Base-by-base conservation (phyloP, 2,329 filamentous ascomycete genomes). In the Akanthomyces dipterigenus region DNA sequence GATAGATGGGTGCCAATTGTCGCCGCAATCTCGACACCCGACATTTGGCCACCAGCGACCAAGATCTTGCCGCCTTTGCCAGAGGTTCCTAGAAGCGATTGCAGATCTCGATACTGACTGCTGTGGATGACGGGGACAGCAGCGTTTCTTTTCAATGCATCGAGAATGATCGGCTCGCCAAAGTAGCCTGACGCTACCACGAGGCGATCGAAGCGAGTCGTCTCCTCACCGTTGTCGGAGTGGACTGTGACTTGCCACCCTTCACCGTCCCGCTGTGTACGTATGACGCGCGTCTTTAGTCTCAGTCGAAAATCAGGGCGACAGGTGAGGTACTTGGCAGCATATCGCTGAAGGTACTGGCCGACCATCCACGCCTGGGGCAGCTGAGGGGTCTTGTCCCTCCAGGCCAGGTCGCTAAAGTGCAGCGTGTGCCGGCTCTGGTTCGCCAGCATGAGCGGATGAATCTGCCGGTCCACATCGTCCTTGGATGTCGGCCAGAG, bases 21-120 rank as follows among this genome's bases (percentile, higher is more conserved):
- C 11, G 85, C 87, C 0, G 90, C 88, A 54, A 88, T 88, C 75
- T 96, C 91, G 5, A 89, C 83, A 0, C 90, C 90, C 2, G 90
- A 93, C 82, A 95, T 92, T 67, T 92, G 89, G 0, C 90, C 90
- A 0, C 91, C 91, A 1, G 92, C 83, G 0, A 96, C 78, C 1
- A 91, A 78, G 18, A 95, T 85, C 68, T 87, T 90, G 20, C 83
- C 82, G 1, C 78, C 78, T 0, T 68, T 67, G 5, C 64, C 60
- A 0, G 72, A 67, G 12, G 73, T 69, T 0, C 73, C 74, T 1
- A 88, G 67, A 3, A 88, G 70, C 9, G 70, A 70, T 31, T 78
- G 67, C 2, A 89, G 71, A 59, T 82, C 77, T 3, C 87, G 79
- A 57, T 91, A 87, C 31, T 81, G 74, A 53, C 88, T 88, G 72